Percentiles rank a stretch among this genome's conserved stretches.
Evolutionary conservation across 345 rosid species (phyloP).

Genomic region (Zanthoxylum bungeanum): DNA sequence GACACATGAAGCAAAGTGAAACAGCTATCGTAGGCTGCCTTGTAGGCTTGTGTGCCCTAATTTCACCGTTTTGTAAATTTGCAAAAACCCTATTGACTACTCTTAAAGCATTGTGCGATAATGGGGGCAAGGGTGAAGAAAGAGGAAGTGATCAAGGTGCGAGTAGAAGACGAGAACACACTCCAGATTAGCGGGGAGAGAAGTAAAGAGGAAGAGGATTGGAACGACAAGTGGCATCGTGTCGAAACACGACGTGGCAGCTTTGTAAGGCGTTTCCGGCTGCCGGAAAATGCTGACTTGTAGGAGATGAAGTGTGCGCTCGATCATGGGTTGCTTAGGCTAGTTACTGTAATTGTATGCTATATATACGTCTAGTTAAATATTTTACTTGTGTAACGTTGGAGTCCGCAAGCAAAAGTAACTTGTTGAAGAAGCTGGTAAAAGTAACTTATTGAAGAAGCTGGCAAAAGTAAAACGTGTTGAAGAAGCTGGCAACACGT

Average conservation of each 20-base stretch:
- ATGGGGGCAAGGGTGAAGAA: slow-evolving; percentile 11
- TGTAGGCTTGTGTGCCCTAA: slow-evolving; percentile 8
- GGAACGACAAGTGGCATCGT: slow-evolving; percentile 20
- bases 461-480: no score
- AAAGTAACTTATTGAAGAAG: no score
- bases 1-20: slow-evolving; percentile 12
- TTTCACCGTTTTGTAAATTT: not conserved
- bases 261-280: slow-evolving; percentile 16
- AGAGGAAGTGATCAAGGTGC: slow-evolving; percentile 16
- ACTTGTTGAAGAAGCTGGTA: no score
- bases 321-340: not conserved
- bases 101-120: not conserved
- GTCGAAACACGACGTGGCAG: slow-evolving; percentile 9
- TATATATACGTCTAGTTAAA: no score
- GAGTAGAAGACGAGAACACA: slow-evolving; percentile 13
- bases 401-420: no score
- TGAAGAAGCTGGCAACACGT: no score
- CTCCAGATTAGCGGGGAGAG: slow-evolving; percentile 19
- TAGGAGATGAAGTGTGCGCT: slow-evolving; percentile 15
- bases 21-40: slow-evolving; percentile 8
- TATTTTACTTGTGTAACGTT: no score
- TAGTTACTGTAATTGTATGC: not conserved
- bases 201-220: slow-evolving; percentile 8
- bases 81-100: not conserved
- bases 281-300: slow-evolving; percentile 17